A percentile compares a stretch with the other conserved stretches of the same genome.
Evolutionary conservation across 2,329 filamentous ascomycete species (phyloP).

Genomic region (Teratosphaeriaceae sp.): DNA sequence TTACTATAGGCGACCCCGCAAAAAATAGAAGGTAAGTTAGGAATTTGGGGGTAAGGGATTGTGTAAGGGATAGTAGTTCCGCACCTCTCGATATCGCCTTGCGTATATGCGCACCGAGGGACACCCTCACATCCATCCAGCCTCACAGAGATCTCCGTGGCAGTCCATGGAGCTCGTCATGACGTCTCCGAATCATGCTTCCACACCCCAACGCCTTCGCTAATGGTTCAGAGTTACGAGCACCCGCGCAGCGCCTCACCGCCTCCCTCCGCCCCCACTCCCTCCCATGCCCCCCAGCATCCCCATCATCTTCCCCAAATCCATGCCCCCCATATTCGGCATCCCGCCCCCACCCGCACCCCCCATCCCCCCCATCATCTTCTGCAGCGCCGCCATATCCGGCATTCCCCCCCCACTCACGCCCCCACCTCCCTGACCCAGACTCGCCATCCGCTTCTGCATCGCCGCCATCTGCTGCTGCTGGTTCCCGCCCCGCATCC

Average conservation of each 20-base stretch:
- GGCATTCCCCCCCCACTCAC: conserved; percentile 58
- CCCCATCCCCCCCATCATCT: conserved; percentile 71
- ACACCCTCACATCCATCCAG: too few species aligned
- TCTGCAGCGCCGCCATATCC: conserved; percentile 81
- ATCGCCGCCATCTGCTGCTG: conserved; percentile 91
- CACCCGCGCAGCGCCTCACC: conserved; percentile 1
- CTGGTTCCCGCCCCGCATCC: conserved; percentile 86
- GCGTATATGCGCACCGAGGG: too few species aligned
- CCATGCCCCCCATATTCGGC: conserved; percentile 42
- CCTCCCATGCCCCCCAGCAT: conserved; percentile 53
- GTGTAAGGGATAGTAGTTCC: too few species aligned
- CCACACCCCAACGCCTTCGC: too few species aligned
- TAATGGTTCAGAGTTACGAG: too few species aligned
- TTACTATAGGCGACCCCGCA: too few species aligned
- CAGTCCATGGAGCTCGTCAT: too few species aligned
- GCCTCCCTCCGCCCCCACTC: conserved; percentile 1
- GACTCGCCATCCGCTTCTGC: conserved; percentile 90
- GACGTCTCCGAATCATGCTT: too few species aligned
- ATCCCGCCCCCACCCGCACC: conserved; percentile 52
- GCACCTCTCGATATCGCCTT: too few species aligned
- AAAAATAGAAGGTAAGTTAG: too few species aligned
- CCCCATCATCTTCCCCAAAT: conserved; percentile 68
- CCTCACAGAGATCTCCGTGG: too few species aligned
- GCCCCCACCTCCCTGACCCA: conserved; percentile 68
- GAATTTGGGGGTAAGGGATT: too few species aligned